A percentile compares a stretch with the other conserved stretches of the same genome.
Evolutionary conservation across 2,329 filamentous ascomycete species (phyloP).

Genomic region (Epichloe aotearoae): DNA sequence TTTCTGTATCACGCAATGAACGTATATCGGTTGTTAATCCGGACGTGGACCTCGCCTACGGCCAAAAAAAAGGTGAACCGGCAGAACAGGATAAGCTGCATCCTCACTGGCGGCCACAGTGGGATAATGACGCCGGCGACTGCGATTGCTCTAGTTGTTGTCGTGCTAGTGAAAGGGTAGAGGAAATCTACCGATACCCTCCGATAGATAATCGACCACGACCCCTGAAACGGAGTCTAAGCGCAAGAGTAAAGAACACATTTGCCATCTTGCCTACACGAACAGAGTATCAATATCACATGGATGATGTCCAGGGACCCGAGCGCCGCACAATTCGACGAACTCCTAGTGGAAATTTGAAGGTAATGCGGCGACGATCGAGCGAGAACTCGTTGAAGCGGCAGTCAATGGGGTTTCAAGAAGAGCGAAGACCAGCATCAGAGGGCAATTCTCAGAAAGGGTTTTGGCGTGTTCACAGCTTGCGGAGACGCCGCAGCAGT

Average conservation of each 20-base stretch:
- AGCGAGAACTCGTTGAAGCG: constrained; percentile 31
- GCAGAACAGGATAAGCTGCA: constrained; percentile 43
- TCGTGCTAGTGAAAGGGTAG: constrained; percentile 26
- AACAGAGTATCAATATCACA: constrained; percentile 22
- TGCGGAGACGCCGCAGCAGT: constrained; percentile 13
- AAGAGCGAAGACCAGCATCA: constrained; percentile 23
- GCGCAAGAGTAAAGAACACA: constrained; percentile 40
- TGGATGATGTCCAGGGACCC: constrained; percentile 22
- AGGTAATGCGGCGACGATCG: constrained; percentile 41
- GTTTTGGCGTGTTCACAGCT: constrained; percentile 21
- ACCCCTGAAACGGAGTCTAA: constrained; percentile 34
- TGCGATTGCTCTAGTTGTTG: constrained; percentile 16
- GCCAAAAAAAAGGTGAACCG: constrained; percentile 30
- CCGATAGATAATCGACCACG: constrained; percentile 34
- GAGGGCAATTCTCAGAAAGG: constrained; percentile 11
- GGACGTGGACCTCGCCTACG: constrained; percentile 21
- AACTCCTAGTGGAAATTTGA: constrained; percentile 45
- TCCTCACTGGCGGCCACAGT: constrained; percentile 47
- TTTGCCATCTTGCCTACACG: constrained; percentile 47
- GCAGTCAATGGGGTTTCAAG: constrained; percentile 10
- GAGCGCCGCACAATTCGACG: constrained; percentile 46
- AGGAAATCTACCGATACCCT: constrained; percentile 32
- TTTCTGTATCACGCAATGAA: constrained; percentile 37
- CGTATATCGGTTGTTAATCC: constrained; percentile 19
- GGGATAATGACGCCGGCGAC: constrained; percentile 24